Evolutionary conservation across 345 rosid genomes (phyloP).

Genomic region (Raphanus sativus): DNA sequence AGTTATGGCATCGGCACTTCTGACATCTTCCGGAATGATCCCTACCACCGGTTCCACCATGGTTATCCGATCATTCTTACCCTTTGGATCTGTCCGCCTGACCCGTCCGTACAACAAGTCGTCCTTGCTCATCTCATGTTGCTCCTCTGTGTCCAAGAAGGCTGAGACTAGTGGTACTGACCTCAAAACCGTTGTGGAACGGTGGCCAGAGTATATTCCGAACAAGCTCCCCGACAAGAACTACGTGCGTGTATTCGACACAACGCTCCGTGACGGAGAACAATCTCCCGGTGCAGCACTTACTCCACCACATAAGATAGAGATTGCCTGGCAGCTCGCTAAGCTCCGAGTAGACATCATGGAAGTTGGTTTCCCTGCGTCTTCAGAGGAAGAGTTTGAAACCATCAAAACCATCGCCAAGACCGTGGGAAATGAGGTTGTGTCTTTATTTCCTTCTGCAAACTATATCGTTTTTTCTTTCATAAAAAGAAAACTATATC

Average conservation of each 20-base stretch:
- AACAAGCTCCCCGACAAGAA: conserved; percentile 45
- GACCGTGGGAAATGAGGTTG: conserved; percentile 64
- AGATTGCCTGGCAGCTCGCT: conserved; percentile 75
- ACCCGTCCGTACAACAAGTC: conserved; percentile 13
- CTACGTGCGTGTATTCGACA: conserved; percentile 51
- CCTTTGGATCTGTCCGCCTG: conserved; percentile 15
- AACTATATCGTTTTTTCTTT: background rate
- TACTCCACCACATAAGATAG: conserved; percentile 76
- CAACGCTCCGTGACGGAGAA: conserved; percentile 96
- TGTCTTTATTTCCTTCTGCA: background rate
- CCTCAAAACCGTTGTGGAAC: background rate
- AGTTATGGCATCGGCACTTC: conserved; percentile 23
- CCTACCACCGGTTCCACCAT: conserved; percentile 3
- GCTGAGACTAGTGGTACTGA: background rate
- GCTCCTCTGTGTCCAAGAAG: conserved; percentile 29
- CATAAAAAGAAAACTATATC: too few species aligned
- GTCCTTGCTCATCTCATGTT: conserved; percentile 17
- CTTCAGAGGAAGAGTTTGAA: conserved; percentile 77
- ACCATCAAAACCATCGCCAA: conserved; percentile 64
- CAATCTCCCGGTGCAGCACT: conserved; percentile 72
- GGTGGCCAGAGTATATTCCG: conserved; percentile 65
- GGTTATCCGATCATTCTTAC: background rate
- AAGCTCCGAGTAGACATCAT: conserved; percentile 88
- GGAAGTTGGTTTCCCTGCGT: conserved; percentile 83
- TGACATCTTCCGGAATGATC: conserved; percentile 27